phyloP scores from a whole-genome alignment of 768 basidiomycete species.

The Boletus fagicola region DNA sequence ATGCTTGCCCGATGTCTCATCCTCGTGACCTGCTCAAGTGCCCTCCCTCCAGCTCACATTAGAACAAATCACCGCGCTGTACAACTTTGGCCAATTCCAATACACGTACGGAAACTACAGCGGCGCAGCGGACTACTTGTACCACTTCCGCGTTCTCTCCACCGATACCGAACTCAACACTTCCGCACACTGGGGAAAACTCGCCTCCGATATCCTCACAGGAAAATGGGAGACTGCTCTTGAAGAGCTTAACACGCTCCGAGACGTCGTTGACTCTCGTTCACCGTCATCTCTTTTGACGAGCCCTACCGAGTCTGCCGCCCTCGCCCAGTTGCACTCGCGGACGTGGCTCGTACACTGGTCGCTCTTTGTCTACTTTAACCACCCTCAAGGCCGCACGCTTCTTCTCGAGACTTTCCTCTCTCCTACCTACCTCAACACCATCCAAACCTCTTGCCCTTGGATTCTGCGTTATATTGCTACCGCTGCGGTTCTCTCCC shows the following conservation, averaged over 20 bases:
- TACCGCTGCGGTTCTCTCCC: slow-evolving; percentile 88
- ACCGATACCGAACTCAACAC: slow-evolving; percentile 91
- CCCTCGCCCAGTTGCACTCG: slow-evolving; percentile 85
- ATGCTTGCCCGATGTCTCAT: slow-evolving; percentile 27
- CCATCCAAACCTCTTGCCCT: slow-evolving; percentile 92
- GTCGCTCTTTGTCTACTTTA: slow-evolving; percentile 98
- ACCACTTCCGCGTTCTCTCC: slow-evolving; percentile 97
- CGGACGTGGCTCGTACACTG: slow-evolving; percentile 97
- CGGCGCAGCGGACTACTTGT: slow-evolving; percentile 94
- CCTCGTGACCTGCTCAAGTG: slow-evolving; percentile 4
- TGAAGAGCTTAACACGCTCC: slow-evolving; percentile 92
- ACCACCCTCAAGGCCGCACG: slow-evolving; percentile 87
- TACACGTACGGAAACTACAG: slow-evolving; percentile 98
- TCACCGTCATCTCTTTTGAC: slow-evolving; percentile 50
- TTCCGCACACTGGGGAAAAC: slow-evolving; percentile 98
- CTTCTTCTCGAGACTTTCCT: slow-evolving; percentile 96
- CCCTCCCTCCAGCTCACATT: slow-evolving; percentile 67
- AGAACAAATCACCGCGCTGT: slow-evolving; percentile 93
- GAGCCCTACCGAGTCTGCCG: slow-evolving; percentile 55
- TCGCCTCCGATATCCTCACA: slow-evolving; percentile 92
- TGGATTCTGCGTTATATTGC: slow-evolving; percentile 96
- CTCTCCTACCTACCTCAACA: slow-evolving; percentile 94
- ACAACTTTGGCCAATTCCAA: slow-evolving; percentile 98
- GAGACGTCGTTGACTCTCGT: slow-evolving; percentile 86
- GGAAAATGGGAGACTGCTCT: slow-evolving; percentile 96